These are phyloP conservation scores for Pichia occidentalis DNA, from an alignment of 805 yeast genomes.

Conservation along the genomic window DNA sequence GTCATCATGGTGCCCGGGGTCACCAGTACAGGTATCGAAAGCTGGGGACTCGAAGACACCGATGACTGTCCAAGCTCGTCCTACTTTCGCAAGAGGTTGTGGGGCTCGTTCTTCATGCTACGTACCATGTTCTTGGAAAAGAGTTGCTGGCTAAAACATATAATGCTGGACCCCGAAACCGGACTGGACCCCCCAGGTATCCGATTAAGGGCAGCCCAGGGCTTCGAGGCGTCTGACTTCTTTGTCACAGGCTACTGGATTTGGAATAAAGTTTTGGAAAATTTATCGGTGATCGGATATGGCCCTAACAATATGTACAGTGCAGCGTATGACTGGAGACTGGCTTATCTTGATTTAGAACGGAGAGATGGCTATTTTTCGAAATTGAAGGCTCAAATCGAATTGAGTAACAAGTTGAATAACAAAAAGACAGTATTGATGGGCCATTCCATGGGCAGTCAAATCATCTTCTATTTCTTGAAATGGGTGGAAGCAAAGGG, in stretches of 20 bases:
- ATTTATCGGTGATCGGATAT: constrained; percentile 88
- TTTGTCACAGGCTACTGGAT: constrained; percentile 98
- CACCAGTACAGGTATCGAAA: constrained; percentile 88
- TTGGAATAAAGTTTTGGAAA: constrained; percentile 94
- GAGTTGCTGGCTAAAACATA: constrained; percentile 87
- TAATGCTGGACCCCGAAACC: constrained; percentile 82
- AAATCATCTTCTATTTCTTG: constrained; percentile 77
- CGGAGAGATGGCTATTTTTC: constrained; percentile 80
- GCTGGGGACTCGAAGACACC: constrained; percentile 78
- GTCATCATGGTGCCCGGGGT: constrained; percentile 96
- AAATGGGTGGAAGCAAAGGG: constrained; percentile 97
- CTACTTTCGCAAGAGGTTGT: constrained; percentile 84
- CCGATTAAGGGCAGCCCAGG: constrained; percentile 84
- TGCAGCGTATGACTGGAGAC: constrained; percentile 96
- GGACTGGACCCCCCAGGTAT: constrained; percentile 88
- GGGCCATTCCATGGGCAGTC: constrained; percentile 97
- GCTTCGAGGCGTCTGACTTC: constrained; percentile 94
- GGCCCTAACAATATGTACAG: constrained; percentile 85
- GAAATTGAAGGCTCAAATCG: constrained; percentile 67
- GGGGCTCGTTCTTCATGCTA: constrained; percentile 97
- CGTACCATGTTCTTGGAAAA: constrained; percentile 88
- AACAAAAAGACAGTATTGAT: constrained; percentile 68
- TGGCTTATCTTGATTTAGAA: constrained; percentile 84
- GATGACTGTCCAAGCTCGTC: constrained; percentile 75
- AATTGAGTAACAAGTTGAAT: constrained; percentile 42